Conservation (phyloP, 1,139 yeast genomes). For the Magnusiomyces sp. region DNA sequence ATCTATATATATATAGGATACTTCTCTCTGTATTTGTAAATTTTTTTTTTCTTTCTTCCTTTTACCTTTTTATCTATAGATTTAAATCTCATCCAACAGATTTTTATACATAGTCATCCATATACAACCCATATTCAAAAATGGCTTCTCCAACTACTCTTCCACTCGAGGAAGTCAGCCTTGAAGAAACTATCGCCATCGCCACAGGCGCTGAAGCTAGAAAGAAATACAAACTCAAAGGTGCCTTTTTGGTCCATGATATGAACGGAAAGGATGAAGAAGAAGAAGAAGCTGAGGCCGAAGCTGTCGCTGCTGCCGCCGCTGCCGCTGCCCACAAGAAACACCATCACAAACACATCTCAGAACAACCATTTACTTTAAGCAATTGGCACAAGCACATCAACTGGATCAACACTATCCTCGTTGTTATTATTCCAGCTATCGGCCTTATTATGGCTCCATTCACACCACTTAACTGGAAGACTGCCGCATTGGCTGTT, state of each 20-base stretch:
- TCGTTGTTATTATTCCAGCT: constrained; percentile 65
- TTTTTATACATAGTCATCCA: not conserved
- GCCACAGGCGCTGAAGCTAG: constrained; percentile 88
- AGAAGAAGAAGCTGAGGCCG: constrained; percentile 26
- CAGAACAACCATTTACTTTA: constrained; percentile 86
- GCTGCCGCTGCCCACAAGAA: constrained; percentile 1
- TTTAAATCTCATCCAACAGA: not conserved
- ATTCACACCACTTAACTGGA: constrained; percentile 47
- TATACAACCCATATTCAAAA: not conserved
- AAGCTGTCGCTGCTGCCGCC: constrained; percentile 9
- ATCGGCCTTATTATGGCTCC: constrained; percentile 51
- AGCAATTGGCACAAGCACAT: constrained; percentile 79
- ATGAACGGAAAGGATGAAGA: constrained; percentile 27
- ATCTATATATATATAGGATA: too few species aligned
- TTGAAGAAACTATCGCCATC: constrained; percentile 70
- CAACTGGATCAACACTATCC: constrained; percentile 85
- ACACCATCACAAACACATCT: constrained; percentile 51
- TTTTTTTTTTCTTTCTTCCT: not conserved
- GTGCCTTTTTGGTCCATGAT: constrained; percentile 56
- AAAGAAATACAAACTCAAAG: constrained; percentile 40
- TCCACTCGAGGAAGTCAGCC: constrained; percentile 39
- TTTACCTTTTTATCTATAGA: not conserved
- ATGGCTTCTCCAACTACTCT: constrained; percentile 2
- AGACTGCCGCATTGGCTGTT: constrained; percentile 55
- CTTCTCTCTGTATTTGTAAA: not conserved